Evolutionary conservation across 1,284 basidiomycete species (phyloP).

Genomic region (Moesziomyces aphidis): DNA sequence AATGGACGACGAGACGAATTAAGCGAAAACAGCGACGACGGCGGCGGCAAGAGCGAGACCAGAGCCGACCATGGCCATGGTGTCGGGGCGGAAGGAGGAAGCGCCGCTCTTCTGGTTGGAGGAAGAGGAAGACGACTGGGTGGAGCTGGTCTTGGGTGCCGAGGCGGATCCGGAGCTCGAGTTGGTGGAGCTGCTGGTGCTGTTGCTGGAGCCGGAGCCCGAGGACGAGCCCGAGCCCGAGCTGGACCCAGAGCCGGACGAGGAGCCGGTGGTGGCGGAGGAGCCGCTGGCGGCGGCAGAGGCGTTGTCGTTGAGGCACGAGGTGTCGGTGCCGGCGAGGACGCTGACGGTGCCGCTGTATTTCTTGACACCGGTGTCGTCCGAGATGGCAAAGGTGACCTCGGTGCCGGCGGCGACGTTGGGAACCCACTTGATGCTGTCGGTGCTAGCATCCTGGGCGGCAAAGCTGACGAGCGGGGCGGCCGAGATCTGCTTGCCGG

Average conservation of each 20-base stretch:
- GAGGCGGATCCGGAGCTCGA: too few species aligned
- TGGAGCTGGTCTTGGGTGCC: not conserved
- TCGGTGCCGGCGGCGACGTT: conserved; percentile 29
- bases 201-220: conserved; percentile 1
- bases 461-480: conserved; percentile 36
- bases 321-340: conserved; percentile 24
- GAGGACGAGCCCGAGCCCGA: not conserved
- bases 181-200: not conserved
- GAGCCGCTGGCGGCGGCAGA: conserved; percentile 26
- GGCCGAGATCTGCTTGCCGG: conserved; percentile 33
- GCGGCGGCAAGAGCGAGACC: conserved; percentile 35
- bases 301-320: conserved; percentile 20
- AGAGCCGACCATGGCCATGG: conserved; percentile 26
- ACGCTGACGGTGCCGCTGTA: conserved; percentile 32
- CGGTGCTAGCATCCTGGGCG: conserved; percentile 17
- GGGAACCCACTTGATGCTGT: conserved; percentile 35
- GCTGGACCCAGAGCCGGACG: conserved; percentile 8
- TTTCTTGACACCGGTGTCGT: conserved; percentile 25
- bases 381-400: conserved; percentile 39
- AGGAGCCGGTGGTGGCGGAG: conserved; percentile 15
- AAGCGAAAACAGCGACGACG: conserved; percentile 32
- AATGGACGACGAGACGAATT: conserved; percentile 2
- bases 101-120: conserved; percentile 29
- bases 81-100: conserved; percentile 17
- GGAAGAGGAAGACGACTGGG: conserved; percentile 13